Evolutionary conservation across 257 asterid genomes (phyloP).

Genomic region (Primulina tabacum): DNA sequence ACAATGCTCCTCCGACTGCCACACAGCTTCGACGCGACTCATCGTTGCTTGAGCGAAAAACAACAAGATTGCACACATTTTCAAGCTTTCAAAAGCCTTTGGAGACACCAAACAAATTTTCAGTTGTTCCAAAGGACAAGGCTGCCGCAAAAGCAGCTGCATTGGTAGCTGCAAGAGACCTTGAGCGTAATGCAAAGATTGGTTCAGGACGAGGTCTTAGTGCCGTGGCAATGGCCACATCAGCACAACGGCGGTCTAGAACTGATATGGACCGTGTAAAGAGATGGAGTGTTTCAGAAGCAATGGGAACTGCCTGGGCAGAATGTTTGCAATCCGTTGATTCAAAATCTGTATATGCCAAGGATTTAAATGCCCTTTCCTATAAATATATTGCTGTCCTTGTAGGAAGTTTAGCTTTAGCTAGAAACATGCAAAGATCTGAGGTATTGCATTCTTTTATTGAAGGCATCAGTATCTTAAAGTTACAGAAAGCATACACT

Average conservation of each 20-base stretch:
- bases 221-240: constrained; percentile 99
- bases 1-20: constrained; percentile 52
- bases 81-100: constrained; percentile 90
- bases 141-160: constrained; percentile 99
- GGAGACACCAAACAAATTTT: constrained; percentile 70
- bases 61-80: constrained; percentile 74
- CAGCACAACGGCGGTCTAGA: constrained; percentile 80
- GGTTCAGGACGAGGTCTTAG: constrained; percentile 99
- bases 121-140: constrained; percentile 80
- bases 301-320: constrained; percentile 98
- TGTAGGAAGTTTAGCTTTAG: constrained; percentile 96
- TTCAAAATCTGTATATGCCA: constrained; percentile 87
- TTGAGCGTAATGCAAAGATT: constrained; percentile 93
- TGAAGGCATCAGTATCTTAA: constrained; percentile 20
- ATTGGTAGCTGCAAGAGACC: constrained; percentile 98
- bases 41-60: constrained; percentile 85
- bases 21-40: constrained; percentile 89
- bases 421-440: constrained; percentile 94
- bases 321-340: constrained; percentile 94
- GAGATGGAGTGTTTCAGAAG: constrained; percentile 98
- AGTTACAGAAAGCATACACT: constrained; percentile 11
- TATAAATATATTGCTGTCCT: constrained; percentile 91
- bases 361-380: constrained; percentile 87
- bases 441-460: constrained; percentile 56
- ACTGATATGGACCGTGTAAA: constrained; percentile 84